Evolutionary conservation across 495 filamentous ascomycete species (phyloP), one percentile per base, ranked within the genome.

Genomic region (Elasticomyces elasticus): DNA sequence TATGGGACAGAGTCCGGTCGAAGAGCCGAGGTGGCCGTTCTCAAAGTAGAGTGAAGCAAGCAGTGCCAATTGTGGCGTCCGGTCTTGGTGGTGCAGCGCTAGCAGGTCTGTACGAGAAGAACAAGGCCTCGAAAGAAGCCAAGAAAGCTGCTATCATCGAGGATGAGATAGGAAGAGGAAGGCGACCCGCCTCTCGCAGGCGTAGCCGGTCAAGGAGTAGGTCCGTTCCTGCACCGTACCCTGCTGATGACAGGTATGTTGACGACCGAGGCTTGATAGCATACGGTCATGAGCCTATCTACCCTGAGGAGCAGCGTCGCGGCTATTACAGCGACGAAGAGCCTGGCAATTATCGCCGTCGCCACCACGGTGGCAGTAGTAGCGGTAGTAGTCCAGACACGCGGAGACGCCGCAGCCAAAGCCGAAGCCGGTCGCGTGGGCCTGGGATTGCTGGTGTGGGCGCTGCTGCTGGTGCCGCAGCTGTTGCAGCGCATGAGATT

Each of bases 31-130:
- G 72, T 28, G 74, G 75, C 42, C n/a, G 25, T 3, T 17, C n/a
- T 31, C 68, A 81, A 61, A 84, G 82, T 50, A 75, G 79, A 17
- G 62, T 84, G 30, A 69, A 77, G 43, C 66, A 74, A 68, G 83
- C 74, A 63, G 77, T 75, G 53, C 85, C 75, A 38, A 81, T 94
- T 37, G 79, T 79, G 13, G 88, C 82, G 13, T 84, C 87, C 13
- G 88, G 86, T 40, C 69, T 90, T 2, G 85, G 84, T 11, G 86
- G 81, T 37, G 89, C 88, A 15, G 87, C 82, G 10, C 82, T 84
- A 47, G 83, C 85, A 60, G 87, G 86, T 37, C 64, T 94, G 13
- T 94, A 89, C 64, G 87, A 95, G 70, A 83, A 76, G 56, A 76
- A 79, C 25, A 83, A 87, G 67, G 79, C 78, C 20, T 81, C 77